Evolutionary conservation across 2,329 filamentous ascomycete genomes (phyloP).

Genomic region (Amesomyces nigricolor): DNA sequence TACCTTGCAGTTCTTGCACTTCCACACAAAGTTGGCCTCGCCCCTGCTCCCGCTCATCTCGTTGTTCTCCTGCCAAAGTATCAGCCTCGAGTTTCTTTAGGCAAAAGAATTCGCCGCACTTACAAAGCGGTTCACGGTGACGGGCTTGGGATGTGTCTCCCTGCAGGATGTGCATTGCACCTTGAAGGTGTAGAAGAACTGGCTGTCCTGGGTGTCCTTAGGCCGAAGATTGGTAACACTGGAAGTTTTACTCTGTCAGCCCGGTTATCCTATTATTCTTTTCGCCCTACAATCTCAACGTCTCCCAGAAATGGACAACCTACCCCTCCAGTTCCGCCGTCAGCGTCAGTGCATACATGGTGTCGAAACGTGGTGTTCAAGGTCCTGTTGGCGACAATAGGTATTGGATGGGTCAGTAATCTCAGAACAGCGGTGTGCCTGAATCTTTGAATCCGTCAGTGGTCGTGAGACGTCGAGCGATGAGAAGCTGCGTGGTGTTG

Average conservation of each 20-base stretch:
- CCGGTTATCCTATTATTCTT: too few species aligned
- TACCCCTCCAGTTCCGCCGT: constrained; percentile 67
- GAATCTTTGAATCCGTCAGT: too few species aligned
- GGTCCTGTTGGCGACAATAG: too few species aligned
- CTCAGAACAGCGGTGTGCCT: too few species aligned
- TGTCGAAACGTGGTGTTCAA: constrained; percentile 30
- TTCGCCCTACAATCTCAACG: background rate
- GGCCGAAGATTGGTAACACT: constrained; percentile 90
- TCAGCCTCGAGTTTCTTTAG: background rate
- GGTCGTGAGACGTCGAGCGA: too few species aligned
- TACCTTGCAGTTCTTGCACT: constrained; percentile 88
- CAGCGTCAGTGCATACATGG: constrained; percentile 61
- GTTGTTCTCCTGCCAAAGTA: constrained; percentile 63
- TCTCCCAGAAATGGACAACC: constrained; percentile 20
- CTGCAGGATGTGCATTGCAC: constrained; percentile 98
- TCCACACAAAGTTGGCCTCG: constrained; percentile 99
- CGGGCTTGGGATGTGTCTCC: constrained; percentile 80
- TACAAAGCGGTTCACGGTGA: constrained; percentile 86
- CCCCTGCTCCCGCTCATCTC: constrained; percentile 90
- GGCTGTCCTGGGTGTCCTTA: constrained; percentile 69
- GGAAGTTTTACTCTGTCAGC: constrained; percentile 7
- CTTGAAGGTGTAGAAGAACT: constrained; percentile 97
- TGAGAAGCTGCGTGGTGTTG: constrained; percentile 6
- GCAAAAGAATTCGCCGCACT: constrained; percentile 30
- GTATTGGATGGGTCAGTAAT: too few species aligned